Percentiles rank a stretch among this genome's conserved stretches.
These are phyloP conservation scores for Mycocentrospora acerina DNA, from an alignment of 2,329 filamentous ascomycete species.

Conservation along the genomic window DNA sequence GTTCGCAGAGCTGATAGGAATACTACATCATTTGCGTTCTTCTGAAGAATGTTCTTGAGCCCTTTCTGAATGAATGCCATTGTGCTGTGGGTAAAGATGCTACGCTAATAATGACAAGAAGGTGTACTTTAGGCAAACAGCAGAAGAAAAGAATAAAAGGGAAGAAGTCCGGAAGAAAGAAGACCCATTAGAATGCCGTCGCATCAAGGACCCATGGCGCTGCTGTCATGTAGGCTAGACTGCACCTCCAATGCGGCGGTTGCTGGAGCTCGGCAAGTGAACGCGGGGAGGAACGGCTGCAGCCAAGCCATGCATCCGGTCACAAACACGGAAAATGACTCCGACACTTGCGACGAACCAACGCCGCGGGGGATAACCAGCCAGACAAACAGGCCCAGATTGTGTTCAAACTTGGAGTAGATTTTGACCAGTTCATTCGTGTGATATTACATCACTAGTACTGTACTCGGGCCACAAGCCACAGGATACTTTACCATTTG, in stretches of 20 bases:
- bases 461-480: background rate
- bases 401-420: slow-evolving; percentile 8
- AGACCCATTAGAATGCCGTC: slow-evolving; percentile 5
- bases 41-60: slow-evolving; percentile 73
- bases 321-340: slow-evolving; percentile 18
- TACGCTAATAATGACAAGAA: slow-evolving; percentile 15
- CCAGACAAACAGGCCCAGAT: background rate
- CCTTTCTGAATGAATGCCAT: slow-evolving; percentile 60
- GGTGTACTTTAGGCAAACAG: slow-evolving; percentile 5
- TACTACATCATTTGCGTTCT: slow-evolving; percentile 78
- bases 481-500: slow-evolving; percentile 1
- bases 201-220: slow-evolving; percentile 20
- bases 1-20: slow-evolving; percentile 90
- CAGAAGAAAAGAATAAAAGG: background rate
- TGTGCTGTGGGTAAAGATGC: slow-evolving; percentile 9
- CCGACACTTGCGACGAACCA: slow-evolving; percentile 5
- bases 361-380: slow-evolving; percentile 4
- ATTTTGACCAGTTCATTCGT: slow-evolving; percentile 10
- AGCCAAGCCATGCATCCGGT: slow-evolving; percentile 29
- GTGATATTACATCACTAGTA: slow-evolving; percentile 4
- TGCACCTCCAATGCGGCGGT: slow-evolving; percentile 22
- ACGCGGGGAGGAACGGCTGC: slow-evolving; percentile 24
- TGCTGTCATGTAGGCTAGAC: slow-evolving; percentile 21
- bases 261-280: slow-evolving; percentile 38
- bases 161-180: slow-evolving; percentile 6